Evolutionary conservation across 2,329 filamentous ascomycete genomes (phyloP).

Genomic region (Verticillium tricorpus): DNA sequence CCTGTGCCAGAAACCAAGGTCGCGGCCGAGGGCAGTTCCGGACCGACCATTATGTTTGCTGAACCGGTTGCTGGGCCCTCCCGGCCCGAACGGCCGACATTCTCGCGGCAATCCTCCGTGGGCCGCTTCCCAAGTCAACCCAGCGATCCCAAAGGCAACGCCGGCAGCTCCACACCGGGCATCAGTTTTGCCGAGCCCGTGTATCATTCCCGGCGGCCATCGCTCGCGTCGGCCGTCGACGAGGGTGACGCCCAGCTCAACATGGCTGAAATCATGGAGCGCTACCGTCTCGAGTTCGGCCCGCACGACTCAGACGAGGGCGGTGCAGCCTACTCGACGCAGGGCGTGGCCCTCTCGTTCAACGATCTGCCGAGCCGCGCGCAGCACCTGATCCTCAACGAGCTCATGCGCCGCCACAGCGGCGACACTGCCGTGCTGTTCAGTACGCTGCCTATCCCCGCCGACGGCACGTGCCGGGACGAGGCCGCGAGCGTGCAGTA

Average conservation of each 20-base stretch:
- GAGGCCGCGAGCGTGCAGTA: constrained; percentile 69
- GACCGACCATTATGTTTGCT: constrained; percentile 73
- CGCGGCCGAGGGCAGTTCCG: constrained; percentile 58
- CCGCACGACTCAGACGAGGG: constrained; percentile 18
- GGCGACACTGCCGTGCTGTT: constrained; percentile 71
- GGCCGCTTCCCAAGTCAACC: constrained; percentile 60
- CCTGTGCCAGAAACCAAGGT: constrained; percentile 68
- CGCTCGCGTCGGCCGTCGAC: constrained; percentile 24
- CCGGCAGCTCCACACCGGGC: constrained; percentile 50
- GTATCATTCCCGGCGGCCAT: constrained; percentile 32
- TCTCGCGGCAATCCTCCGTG: constrained; percentile 41
- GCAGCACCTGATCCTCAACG: constrained; percentile 82
- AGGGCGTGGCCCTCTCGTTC: constrained; percentile 69
- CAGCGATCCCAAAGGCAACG: constrained; percentile 53
- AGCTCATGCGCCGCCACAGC: constrained; percentile 69
- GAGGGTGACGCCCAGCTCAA: constrained; percentile 31
- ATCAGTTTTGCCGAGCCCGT: constrained; percentile 57
- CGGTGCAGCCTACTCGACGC: constrained; percentile 49
- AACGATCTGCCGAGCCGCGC: constrained; percentile 82
- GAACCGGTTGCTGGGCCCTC: constrained; percentile 29
- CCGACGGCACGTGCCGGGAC: constrained; percentile 69
- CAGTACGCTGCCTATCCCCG: constrained; percentile 77
- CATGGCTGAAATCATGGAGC: constrained; percentile 39
- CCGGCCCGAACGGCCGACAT: constrained; percentile 29
- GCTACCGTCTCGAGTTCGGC: constrained; percentile 24